Evolutionary conservation across 2,329 filamentous ascomycete species (phyloP).

Genomic region (Kalaharituber pfeilii): DNA sequence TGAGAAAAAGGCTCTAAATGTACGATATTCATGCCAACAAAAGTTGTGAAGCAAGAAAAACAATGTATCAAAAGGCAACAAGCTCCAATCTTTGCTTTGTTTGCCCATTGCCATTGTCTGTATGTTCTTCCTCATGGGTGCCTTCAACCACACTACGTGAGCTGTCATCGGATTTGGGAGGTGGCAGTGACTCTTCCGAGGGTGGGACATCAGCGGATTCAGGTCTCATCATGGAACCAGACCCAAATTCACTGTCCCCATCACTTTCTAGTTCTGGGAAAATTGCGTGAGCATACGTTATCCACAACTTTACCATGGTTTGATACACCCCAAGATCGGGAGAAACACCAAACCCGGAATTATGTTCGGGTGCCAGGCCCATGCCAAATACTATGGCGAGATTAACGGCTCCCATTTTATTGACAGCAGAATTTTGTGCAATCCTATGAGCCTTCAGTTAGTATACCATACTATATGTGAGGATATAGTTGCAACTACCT

Average conservation of each 20-base stretch:
- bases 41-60: too few species aligned
- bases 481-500: constrained; percentile 9
- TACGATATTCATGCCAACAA: neutral
- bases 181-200: constrained; percentile 6
- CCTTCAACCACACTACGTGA: neutral
- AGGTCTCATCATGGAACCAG: constrained; percentile 10
- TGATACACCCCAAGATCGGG: constrained; percentile 23
- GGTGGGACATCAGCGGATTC: constrained; percentile 15
- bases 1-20: neutral
- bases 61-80: neutral
- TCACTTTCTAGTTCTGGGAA: constrained; percentile 21
- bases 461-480: neutral
- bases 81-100: neutral
- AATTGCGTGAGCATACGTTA: constrained; percentile 19
- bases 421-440: constrained; percentile 19
- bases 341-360: constrained; percentile 14
- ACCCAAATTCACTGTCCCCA: constrained; percentile 12
- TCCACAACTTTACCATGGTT: constrained; percentile 23
- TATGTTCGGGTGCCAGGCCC: constrained; percentile 21
- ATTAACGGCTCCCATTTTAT: constrained; percentile 24
- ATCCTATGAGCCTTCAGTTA: constrained; percentile 17
- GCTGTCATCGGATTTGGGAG: neutral
- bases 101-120: neutral
- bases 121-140: neutral
- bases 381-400: constrained; percentile 24